Percentiles rank a stretch among this genome's conserved stretches.
Conservation (phyloP, 441 rosid species). For the Gossypium trilobum region DNA sequence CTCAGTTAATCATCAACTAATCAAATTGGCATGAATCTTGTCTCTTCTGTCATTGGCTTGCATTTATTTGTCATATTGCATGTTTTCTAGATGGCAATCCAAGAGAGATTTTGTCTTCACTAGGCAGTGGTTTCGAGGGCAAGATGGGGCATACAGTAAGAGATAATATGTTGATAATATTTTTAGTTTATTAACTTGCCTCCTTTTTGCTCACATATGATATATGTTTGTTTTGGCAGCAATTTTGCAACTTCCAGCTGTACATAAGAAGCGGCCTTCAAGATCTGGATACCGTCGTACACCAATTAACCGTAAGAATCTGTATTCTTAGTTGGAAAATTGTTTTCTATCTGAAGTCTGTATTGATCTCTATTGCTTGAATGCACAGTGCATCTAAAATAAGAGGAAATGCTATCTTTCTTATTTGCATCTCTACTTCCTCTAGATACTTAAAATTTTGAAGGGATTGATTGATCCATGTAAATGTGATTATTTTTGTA, state of each 20-base stretch:
- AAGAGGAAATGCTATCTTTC: slow-evolving; percentile 4
- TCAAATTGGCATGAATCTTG: slow-evolving; percentile 7
- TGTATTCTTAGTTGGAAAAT: slow-evolving; percentile 1
- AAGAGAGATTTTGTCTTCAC: slow-evolving; percentile 93
- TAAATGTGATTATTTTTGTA: background rate
- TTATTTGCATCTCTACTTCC: background rate
- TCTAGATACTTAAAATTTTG: background rate
- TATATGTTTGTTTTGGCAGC: slow-evolving; percentile 39
- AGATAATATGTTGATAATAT: slow-evolving; percentile 27
- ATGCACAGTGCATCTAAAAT: slow-evolving; percentile 3
- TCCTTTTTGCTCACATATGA: slow-evolving; percentile 16
- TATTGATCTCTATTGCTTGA: background rate
- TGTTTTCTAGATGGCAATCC: slow-evolving; percentile 75
- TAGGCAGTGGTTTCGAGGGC: slow-evolving; percentile 94
- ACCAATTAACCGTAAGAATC: slow-evolving; percentile 68
- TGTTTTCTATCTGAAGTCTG: slow-evolving; percentile 11
- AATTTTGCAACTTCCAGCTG: slow-evolving; percentile 81
- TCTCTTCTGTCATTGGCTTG: slow-evolving; percentile 7
- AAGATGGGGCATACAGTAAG: slow-evolving; percentile 98
- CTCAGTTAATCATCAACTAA: background rate
- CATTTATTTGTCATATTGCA: slow-evolving; percentile 19
- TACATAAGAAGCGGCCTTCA: slow-evolving; percentile 66
- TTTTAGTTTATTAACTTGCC: slow-evolving; percentile 14
- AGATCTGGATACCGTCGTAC: slow-evolving; percentile 87
- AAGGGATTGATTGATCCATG: background rate